Conservation (phyloP, 805 yeast genomes). For the Candida loeiensis region DNA sequence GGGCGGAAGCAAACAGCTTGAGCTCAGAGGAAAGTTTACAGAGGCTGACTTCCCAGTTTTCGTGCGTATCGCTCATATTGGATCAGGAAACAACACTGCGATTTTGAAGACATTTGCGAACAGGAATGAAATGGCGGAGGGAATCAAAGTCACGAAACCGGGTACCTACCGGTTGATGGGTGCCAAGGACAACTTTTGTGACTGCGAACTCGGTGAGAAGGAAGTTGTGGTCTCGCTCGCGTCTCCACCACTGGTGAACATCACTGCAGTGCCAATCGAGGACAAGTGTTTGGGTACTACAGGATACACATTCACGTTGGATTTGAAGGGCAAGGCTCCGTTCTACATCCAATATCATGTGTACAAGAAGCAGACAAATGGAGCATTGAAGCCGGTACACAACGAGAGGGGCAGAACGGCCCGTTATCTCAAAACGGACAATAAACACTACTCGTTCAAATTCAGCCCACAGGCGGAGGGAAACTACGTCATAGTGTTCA, state of each 20-base stretch:
- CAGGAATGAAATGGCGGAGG: constrained; percentile 24
- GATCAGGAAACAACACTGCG: constrained; percentile 2
- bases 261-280: constrained; percentile 56
- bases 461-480: constrained; percentile 84
- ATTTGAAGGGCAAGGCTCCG: constrained; percentile 76
- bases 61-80: constrained; percentile 19
- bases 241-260: constrained; percentile 37
- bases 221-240: constrained; percentile 44
- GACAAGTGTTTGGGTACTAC: constrained; percentile 92
- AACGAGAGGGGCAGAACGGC: constrained; percentile 28
- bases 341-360: constrained; percentile 63
- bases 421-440: constrained; percentile 27
- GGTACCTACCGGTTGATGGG: constrained; percentile 62
- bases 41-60: constrained; percentile 47
- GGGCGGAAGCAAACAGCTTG: constrained; percentile 17
- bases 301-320: constrained; percentile 67
- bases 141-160: constrained; percentile 46
- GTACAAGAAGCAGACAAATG: constrained; percentile 41
- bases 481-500: constrained; percentile 69
- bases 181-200: constrained; percentile 61
- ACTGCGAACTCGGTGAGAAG: constrained; percentile 41
- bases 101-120: constrained; percentile 23
- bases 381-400: constrained; percentile 29
- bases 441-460: constrained; percentile 36
- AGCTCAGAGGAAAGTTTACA: constrained; percentile 9